A percentile compares a stretch with the other conserved stretches of the same genome.
Evolutionary conservation across 202 grass and related monocot species (phyloP).

Genomic region (Panicum hallii): DNA sequence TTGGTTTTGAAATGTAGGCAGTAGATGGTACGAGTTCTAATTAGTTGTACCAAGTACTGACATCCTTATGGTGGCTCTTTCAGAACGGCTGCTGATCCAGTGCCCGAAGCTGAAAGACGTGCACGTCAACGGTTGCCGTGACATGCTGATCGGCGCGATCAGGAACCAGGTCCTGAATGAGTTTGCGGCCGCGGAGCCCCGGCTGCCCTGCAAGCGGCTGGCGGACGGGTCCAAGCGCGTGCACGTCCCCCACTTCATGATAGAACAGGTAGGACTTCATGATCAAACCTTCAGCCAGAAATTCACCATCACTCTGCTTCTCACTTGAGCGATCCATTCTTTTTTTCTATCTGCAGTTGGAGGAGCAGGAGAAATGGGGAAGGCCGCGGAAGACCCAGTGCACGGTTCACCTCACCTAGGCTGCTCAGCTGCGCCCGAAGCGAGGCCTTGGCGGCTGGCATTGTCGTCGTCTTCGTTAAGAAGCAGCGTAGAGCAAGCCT

Average conservation of each 20-base stretch:
- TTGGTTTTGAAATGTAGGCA: neutral
- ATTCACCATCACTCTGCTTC: neutral
- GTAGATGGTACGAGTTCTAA: neutral
- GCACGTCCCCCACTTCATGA: conserved; percentile 66
- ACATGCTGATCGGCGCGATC: conserved; percentile 92
- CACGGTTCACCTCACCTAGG: conserved; percentile 53
- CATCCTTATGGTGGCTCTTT: conserved; percentile 17
- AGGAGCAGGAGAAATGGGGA: conserved; percentile 56
- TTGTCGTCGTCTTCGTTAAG: too few species aligned
- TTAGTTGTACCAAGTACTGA: neutral
- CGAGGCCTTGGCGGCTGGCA: too few species aligned
- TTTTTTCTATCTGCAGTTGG: conserved; percentile 43
- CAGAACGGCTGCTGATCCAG: conserved; percentile 83
- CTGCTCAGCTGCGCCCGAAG: neutral
- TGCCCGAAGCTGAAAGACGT: conserved; percentile 82
- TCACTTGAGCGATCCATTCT: too few species aligned
- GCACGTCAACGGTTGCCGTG: conserved; percentile 73
- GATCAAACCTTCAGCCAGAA: neutral
- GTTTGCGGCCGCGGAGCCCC: conserved; percentile 51
- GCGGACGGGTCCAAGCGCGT: conserved; percentile 88
- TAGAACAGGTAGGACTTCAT: conserved; percentile 55
- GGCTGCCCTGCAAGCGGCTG: conserved; percentile 70
- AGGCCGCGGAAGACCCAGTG: conserved; percentile 47
- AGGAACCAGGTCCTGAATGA: conserved; percentile 94
- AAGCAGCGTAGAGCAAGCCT: neutral